Evolutionary conservation across 2,329 filamentous ascomycete species (phyloP).

Genomic region (Parascedosporium putredinis): DNA sequence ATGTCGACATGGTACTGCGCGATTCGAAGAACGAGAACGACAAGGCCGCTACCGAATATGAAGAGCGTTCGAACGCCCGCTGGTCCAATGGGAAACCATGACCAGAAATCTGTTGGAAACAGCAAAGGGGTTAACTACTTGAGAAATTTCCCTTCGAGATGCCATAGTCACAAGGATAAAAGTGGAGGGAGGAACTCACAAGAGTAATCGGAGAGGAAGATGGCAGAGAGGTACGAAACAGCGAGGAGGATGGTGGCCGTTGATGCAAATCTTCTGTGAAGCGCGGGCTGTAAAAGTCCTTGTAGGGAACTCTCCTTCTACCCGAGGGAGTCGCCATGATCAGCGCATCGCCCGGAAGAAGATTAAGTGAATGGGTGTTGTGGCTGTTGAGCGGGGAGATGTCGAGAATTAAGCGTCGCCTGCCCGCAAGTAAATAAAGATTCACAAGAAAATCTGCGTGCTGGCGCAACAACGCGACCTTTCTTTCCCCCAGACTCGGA

Average conservation of each 20-base stretch:
- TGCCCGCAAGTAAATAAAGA: constrained; percentile 7
- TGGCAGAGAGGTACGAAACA: constrained; percentile 63
- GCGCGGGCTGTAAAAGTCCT: constrained; percentile 83
- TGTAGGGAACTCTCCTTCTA: constrained; percentile 45
- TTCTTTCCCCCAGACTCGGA: too few relatives aligned
- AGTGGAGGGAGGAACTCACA: constrained; percentile 37
- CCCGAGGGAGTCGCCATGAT: constrained; percentile 6
- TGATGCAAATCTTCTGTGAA: constrained; percentile 78
- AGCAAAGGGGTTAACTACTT: not conserved
- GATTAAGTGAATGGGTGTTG: not conserved
- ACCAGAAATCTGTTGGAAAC: constrained; percentile 62
- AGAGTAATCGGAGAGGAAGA: constrained; percentile 59
- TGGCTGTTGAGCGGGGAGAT: not conserved
- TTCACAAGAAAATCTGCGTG: constrained; percentile 3
- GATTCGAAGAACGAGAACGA: constrained; percentile 77
- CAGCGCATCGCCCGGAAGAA: constrained; percentile 1
- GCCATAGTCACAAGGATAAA: not conserved
- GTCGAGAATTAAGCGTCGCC: not conserved
- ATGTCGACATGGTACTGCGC: constrained; percentile 68
- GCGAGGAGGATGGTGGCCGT: constrained; percentile 60
- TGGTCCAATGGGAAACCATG: constrained; percentile 72
- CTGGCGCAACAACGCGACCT: constrained; percentile 5
- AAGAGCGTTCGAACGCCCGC: constrained; percentile 64
- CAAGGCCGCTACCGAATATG: constrained; percentile 65
- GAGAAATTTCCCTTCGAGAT: not conserved